Percentiles rank a stretch among this genome's conserved stretches.
Evolutionary conservation across 495 filamentous ascomycete species (phyloP).

Genomic region (Sabuloglossum arenarium): DNA sequence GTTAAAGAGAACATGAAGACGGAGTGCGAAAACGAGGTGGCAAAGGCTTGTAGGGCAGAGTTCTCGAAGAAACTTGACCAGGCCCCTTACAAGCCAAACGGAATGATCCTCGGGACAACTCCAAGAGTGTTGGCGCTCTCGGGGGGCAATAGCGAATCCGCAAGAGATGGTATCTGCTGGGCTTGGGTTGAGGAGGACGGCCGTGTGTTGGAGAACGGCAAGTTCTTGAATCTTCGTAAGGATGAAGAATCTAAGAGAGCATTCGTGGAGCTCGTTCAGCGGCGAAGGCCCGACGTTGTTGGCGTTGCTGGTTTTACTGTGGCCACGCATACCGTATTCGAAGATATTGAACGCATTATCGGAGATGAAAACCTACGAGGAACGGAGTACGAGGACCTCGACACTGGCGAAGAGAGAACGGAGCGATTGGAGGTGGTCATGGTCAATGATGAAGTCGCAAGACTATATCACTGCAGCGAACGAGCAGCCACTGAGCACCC

Average conservation of each 20-base stretch:
- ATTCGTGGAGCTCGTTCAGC: slow-evolving; percentile 52
- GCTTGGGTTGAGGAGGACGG: slow-evolving; percentile 87
- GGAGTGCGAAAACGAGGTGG: slow-evolving; percentile 76
- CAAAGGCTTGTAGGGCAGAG: slow-evolving; percentile 59
- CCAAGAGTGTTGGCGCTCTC: slow-evolving; percentile 74
- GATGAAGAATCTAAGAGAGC: slow-evolving; percentile 38
- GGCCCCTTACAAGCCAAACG: slow-evolving; percentile 85
- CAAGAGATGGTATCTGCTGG: slow-evolving; percentile 67
- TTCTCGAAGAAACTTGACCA: slow-evolving; percentile 82
- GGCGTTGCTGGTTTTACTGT: slow-evolving; percentile 78
- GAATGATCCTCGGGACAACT: slow-evolving; percentile 72
- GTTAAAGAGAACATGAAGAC: slow-evolving; percentile 85
- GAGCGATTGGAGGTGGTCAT: slow-evolving; percentile 71
- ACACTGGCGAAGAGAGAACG: slow-evolving; percentile 38
- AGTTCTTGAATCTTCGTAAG: slow-evolving; percentile 52
- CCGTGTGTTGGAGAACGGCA: slow-evolving; percentile 67
- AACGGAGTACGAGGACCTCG: slow-evolving; percentile 45
- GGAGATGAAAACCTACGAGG: slow-evolving; percentile 49
- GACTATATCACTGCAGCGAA: slow-evolving; percentile 77
- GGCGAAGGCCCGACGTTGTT: slow-evolving; percentile 72
- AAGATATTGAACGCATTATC: slow-evolving; percentile 54
- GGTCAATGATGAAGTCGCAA: slow-evolving; percentile 88
- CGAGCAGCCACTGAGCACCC: slow-evolving; percentile 70
- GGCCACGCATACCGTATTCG: slow-evolving; percentile 66
- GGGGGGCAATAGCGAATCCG: slow-evolving; percentile 55